Evolutionary conservation across 1,284 basidiomycete species (phyloP), one percentile per base, ranked within the genome.

Genomic region (Austroboletus rostrupii): DNA sequence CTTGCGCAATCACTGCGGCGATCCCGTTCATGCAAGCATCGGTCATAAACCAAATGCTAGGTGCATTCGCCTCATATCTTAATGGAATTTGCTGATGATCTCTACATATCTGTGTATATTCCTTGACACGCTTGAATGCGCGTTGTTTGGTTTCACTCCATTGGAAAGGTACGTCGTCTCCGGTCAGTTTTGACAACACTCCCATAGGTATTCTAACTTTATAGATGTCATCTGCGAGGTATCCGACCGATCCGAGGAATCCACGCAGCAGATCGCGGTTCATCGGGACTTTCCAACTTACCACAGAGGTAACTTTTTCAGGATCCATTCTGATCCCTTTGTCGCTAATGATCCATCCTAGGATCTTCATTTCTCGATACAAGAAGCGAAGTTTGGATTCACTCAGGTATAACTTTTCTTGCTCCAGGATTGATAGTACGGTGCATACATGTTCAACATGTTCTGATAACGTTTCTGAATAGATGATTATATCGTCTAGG

Each of bases 401-500:
- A 7, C 57, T 57, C 0, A 72, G 55, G 53, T 63, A 70, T 1
- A 72, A 53, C 35, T 59, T 60, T 14, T 71, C 49, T 0, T 54
- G 4, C 3, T 48, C 16, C 5, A 72, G 38, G 3, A 67, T 59
- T 0, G 67, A 57, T 1, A 74, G 50, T 0, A 75, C 61, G 0
- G 38, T 56, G 8, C 52, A 56, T 1, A 72, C 58, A 43, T 68
- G 64, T 11, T 58, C 9, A 2, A 69, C 47, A 42, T 74, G 72
- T 1, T 73, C 69, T 9, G 66, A 56, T 2, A 70, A 45, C 0
- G 59, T 64, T 11, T 70, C 50, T 0, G 66, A 68, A 47, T 67
- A 72, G 1, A 76, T 61, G 1, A 72, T 54, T 2, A 73, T 67
- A 23, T 75, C 61, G 48, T 74, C 58, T 0, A 67, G 40, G 37